A percentile compares a stretch with the other conserved stretches of the same genome.
These are phyloP conservation scores for Hanseniaspora taiwanica DNA, from an alignment of 805 yeast genomes.

Conservation along the genomic window DNA sequence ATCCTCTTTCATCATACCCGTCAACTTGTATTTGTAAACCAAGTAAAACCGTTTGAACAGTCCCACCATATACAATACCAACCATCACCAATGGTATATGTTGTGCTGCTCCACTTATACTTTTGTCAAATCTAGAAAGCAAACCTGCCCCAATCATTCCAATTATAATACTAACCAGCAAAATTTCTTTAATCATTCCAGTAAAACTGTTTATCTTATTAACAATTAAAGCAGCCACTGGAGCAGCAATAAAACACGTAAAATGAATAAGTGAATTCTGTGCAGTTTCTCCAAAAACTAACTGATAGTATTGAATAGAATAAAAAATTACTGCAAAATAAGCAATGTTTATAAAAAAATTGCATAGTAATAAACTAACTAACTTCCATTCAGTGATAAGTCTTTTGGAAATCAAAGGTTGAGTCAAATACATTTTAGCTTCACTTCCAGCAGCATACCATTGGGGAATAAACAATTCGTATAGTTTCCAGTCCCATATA, in stretches of 20 bases:
- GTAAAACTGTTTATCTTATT: slow-evolving; percentile 23
- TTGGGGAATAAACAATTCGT: slow-evolving; percentile 7
- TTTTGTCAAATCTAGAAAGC: slow-evolving; percentile 19
- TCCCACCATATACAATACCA: slow-evolving; percentile 25
- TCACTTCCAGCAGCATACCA: neutral
- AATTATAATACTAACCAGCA: slow-evolving; percentile 17
- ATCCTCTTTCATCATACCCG: neutral
- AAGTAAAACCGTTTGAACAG: slow-evolving; percentile 21
- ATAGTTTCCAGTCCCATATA: slow-evolving; percentile 28
- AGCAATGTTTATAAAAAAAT: neutral
- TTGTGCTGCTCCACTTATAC: slow-evolving; percentile 16
- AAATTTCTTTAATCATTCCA: slow-evolving; percentile 26
- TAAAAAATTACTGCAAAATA: neutral
- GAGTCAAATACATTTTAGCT: neutral
- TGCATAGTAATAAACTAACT: neutral
- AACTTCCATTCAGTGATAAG: neutral
- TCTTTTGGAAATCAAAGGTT: neutral
- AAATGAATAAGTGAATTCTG: slow-evolving; percentile 10
- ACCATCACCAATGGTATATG: slow-evolving; percentile 26
- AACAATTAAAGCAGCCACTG: slow-evolving; percentile 5
- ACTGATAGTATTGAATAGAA: slow-evolving; percentile 2
- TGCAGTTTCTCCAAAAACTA: slow-evolving; percentile 3
- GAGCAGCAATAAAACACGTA: slow-evolving; percentile 8
- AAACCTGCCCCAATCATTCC: slow-evolving; percentile 26
- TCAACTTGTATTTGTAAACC: slow-evolving; percentile 17